Conservation (phyloP, 257 asterid genomes). For the Mentha longifolia region DNA sequence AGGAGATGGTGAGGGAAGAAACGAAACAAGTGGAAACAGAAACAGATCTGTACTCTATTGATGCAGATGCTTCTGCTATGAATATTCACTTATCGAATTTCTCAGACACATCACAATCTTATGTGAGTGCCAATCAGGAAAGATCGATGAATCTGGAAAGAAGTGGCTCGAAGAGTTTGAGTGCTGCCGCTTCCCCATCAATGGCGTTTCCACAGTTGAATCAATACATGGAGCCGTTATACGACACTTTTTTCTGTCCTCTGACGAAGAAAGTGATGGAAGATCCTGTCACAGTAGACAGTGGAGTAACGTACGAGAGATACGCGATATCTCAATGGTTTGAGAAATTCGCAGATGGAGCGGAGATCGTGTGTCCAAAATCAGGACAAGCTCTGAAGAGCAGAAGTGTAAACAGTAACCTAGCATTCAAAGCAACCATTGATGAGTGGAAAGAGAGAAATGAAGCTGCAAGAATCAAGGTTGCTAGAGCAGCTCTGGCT, state of each 20-base stretch:
- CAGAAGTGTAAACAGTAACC: conserved; percentile 52
- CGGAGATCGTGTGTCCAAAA: conserved; percentile 61
- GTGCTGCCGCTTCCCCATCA: conserved; percentile 42
- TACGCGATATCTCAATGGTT: conserved; percentile 61
- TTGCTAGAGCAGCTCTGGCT: conserved; percentile 71
- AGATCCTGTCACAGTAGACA: conserved; percentile 75
- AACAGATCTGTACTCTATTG: conserved; percentile 66
- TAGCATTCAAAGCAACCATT: conserved; percentile 68
- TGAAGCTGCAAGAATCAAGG: conserved; percentile 71
- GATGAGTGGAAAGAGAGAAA: conserved; percentile 82
- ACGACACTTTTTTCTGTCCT: conserved; percentile 79
- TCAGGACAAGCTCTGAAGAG: conserved; percentile 57
- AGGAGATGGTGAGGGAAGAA: conserved; percentile 30
- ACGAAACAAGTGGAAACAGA: conserved; percentile 48
- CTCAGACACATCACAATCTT: conserved; percentile 36
- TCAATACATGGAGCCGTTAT: conserved; percentile 71
- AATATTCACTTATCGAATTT: conserved; percentile 37
- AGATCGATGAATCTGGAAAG: conserved; percentile 31
- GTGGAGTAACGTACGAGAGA: conserved; percentile 77
- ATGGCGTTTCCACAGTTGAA: conserved; percentile 50
- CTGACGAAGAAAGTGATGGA: conserved; percentile 70
- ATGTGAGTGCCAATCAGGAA: conserved; percentile 37
- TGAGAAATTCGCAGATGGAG: conserved; percentile 34
- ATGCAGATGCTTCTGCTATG: conserved; percentile 47
- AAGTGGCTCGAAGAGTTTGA: conserved; percentile 25